Evolutionary conservation across 2,329 filamentous ascomycete genomes (phyloP).

Genomic region (Penicillium sp.): DNA sequence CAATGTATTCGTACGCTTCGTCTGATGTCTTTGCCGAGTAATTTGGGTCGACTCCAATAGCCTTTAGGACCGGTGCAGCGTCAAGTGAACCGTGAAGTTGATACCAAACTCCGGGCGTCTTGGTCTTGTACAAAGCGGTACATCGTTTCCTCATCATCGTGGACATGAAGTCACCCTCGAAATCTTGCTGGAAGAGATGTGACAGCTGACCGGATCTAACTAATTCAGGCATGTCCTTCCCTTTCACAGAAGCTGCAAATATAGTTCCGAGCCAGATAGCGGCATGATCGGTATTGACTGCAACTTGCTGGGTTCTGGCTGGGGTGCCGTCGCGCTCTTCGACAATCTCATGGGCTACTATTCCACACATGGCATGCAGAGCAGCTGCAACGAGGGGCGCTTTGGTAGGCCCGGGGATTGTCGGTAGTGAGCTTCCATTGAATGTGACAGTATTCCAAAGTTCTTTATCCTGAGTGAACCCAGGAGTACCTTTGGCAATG

Average conservation of each 20-base stretch:
- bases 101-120: slow-evolving; percentile 52
- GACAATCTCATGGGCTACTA: slow-evolving; percentile 42
- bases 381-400: slow-evolving; percentile 42
- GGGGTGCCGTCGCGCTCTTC: slow-evolving; percentile 15
- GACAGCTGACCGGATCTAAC: slow-evolving; percentile 32
- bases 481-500: slow-evolving; percentile 41
- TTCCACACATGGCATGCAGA: slow-evolving; percentile 45
- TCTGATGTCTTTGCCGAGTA: slow-evolving; percentile 11
- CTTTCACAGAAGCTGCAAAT: slow-evolving; percentile 40
- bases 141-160: slow-evolving; percentile 39
- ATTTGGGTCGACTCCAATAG: slow-evolving; percentile 51
- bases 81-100: slow-evolving; percentile 57
- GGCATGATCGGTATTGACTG: slow-evolving; percentile 51
- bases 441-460: slow-evolving; percentile 37
- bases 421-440: slow-evolving; percentile 38
- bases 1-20: slow-evolving; percentile 28
- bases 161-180: slow-evolving; percentile 39
- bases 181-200: slow-evolving; percentile 36
- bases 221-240: slow-evolving; percentile 31
- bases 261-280: slow-evolving; percentile 48
- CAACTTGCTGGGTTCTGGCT: slow-evolving; percentile 24
- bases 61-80: slow-evolving; percentile 47
- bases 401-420: slow-evolving; percentile 48
- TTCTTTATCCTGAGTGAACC: slow-evolving; percentile 39
- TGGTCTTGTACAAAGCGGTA: slow-evolving; percentile 55